Evolutionary conservation across 257 asterid genomes (phyloP), one percentile per base, ranked within the genome.

Genomic region (Petrea volubilis): DNA sequence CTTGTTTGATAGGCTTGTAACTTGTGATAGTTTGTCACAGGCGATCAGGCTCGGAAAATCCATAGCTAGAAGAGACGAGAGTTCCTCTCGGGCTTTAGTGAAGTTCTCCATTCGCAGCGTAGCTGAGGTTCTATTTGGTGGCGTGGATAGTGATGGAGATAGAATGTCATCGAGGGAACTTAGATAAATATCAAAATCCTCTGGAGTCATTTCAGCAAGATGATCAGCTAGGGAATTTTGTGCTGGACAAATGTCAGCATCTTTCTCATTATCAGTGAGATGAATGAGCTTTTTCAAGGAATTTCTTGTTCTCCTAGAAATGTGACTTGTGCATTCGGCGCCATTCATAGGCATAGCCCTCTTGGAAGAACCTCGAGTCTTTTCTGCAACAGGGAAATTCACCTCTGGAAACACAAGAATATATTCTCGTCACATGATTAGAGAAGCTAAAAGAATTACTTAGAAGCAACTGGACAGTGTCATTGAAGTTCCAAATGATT

Each of bases 111-210:
- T 74, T n/a, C 46, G 25, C 18, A 23, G 24, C 4, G 21, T 11
- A 50, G 43, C 11, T 3, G 75, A 7, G 33, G 44, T 60, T 29
- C 71, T 55, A 33, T 67, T 50, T 18, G 44, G 44, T 1, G 57
- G 44, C 51, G 15, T 49, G 1, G 71, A 46, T 24, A 47, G 7
- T 15, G 87, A 68, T 29, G 61, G 31, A 11, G 68, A 43, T 50
- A 83, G 24, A 28, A 75, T 55, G 34, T 77, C 85, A 21, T 83
- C 88, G 12, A 83, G 88, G 38, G 81, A 78, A 38, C 74, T 71
- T n/a, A 80, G 68, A 58, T 77, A 83, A 36, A 23, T 71, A 21
- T 83, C 85, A 3, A 80, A 80, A 13, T 78, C 81, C 57, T 72
- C 81, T 2, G 71, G 56, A 46, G 69, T 29, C 64, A 75, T 44